Conservation (phyloP, 2,329 filamentous ascomycete genomes). For the Cytospora piceae region DNA sequence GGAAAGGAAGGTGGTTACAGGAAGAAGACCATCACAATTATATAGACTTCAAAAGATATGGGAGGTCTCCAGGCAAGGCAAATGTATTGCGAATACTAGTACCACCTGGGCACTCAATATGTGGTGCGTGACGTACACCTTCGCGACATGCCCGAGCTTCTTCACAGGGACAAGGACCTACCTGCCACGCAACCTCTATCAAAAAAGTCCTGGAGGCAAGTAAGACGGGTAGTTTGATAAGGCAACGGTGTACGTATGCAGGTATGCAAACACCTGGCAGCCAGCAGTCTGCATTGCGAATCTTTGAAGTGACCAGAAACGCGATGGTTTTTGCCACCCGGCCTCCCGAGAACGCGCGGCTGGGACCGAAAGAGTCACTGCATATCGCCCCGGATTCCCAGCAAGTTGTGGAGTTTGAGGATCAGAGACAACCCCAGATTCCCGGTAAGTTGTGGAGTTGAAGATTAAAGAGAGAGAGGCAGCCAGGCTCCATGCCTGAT, state of each 20-base stretch:
- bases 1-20: neutral
- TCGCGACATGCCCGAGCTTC: neutral
- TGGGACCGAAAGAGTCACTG: slow-evolving; percentile 17
- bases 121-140: neutral
- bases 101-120: slow-evolving; percentile 16
- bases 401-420: neutral
- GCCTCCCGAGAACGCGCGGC: slow-evolving; percentile 14
- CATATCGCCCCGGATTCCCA: neutral
- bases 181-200: neutral
- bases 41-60: slow-evolving; percentile 16
- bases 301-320: neutral
- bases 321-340: slow-evolving; percentile 15
- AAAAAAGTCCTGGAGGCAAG: slow-evolving; percentile 6
- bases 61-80: slow-evolving; percentile 11
- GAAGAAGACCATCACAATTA: slow-evolving; percentile 8
- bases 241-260: slow-evolving; percentile 14
- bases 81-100: slow-evolving; percentile 12
- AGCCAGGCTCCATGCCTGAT: neutral
- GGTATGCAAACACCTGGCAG: no score
- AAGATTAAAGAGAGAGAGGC: neutral
- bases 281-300: neutral
- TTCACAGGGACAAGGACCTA: slow-evolving; percentile 9
- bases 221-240: neutral
- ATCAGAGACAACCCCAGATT: neutral
- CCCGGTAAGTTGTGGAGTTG: neutral